phyloP scores from a whole-genome alignment of 1,139 yeast species.

The Suhomyces wounanorum region DNA sequence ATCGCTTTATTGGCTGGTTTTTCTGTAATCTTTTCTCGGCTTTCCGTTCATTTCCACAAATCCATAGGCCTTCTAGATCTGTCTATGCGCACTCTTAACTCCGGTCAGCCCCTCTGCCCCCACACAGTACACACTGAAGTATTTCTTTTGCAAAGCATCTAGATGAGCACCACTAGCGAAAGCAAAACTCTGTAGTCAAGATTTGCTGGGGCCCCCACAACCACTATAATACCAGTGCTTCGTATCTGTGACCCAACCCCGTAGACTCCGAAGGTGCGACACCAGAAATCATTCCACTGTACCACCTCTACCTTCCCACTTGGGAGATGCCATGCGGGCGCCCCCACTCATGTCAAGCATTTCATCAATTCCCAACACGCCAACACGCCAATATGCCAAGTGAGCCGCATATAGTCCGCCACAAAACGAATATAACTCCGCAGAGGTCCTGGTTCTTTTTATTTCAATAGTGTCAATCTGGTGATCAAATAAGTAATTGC shows the following conservation, averaged over 20 bases:
- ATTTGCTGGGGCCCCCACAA: neutral
- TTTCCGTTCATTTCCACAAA: no score
- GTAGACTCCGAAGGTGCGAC: neutral
- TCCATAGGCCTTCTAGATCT: no score
- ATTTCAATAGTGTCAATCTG: slow-evolving; percentile 1
- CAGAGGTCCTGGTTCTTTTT: neutral
- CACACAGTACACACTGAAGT: neutral
- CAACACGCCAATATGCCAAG: no score
- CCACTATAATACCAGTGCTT: neutral
- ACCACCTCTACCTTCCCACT: no score
- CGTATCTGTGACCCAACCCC: neutral
- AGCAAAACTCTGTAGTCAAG: neutral
- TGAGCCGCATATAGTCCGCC: neutral
- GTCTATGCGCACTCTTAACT: neutral
- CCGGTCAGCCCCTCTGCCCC: neutral
- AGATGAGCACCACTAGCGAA: neutral
- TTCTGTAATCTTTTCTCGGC: no score
- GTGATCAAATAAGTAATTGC: neutral
- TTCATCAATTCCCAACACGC: neutral
- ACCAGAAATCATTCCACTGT: no score
- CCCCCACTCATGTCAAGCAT: neutral
- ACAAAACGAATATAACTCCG: neutral
- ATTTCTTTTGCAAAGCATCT: neutral
- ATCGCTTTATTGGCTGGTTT: no score
- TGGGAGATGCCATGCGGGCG: no score